Evolutionary conservation across 495 filamentous ascomycete species (phyloP), one percentile per base, ranked within the genome.

Genomic region (Neurospora sp.): DNA sequence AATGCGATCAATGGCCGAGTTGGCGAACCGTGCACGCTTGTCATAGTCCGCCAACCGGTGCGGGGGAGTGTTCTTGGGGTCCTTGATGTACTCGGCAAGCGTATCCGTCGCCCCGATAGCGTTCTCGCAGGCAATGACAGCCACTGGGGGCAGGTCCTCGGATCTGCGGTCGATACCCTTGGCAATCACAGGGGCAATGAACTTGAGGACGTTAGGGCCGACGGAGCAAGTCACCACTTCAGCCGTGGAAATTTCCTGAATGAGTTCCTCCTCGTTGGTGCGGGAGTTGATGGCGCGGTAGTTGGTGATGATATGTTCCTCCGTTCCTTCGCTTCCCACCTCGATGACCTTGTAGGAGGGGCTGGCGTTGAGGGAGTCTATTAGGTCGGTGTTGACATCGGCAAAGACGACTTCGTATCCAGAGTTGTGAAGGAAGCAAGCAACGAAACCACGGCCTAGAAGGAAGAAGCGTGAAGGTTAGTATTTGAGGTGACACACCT

Each of bases 41-140:
- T 86, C 83, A 76, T 91, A 86, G 70, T 88, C 84, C 4, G 85
- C 83, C 4, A 93, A 79, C 65, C 88, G 87, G 72, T 88, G 84
- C 44, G 84, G 74, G 68, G 86, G 82, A 18, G 91, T 92, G 81
- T 92, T 88, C 72, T 88, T 83, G 65, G 85, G 82, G 44, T 92
- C 84, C 84, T 93, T 91, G 87, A 97, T 95, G 85, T 91, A 90
- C 48, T 86, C 88, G 72, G 90, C 90, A 45, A 97, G 89, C 1
- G 90, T 90, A 79, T 96, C 92, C 9, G 96, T 98, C 74, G 93
- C 96, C 72, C 91, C 91, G 77, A 97, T 97, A 79, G 92, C 92
- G 84, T 99, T 99, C 86, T 99, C 96, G 82, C 96, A 99, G 59
- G 96, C 96, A 82, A 99, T 96, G 78, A 99, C 92, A 9, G 94